Evolutionary conservation across 2,329 filamentous ascomycete species (phyloP).

Genomic region (Fusarium sp.): DNA sequence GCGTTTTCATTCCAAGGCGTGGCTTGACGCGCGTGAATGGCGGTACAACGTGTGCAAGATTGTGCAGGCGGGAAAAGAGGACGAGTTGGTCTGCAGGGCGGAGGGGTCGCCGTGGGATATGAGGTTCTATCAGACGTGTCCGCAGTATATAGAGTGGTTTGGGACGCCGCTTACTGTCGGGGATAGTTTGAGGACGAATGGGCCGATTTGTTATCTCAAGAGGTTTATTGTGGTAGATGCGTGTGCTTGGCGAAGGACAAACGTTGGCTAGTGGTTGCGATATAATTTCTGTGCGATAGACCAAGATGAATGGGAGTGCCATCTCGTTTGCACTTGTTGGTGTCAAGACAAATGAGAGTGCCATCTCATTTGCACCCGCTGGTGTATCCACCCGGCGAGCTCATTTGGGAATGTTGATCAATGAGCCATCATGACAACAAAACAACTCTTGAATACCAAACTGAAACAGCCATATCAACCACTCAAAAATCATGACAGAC

Average conservation of each 20-base stretch:
- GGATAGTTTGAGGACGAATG: not conserved
- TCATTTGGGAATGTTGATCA: not conserved
- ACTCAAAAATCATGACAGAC: not conserved
- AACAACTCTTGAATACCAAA: not conserved
- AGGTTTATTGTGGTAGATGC: not conserved
- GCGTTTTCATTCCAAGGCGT: not conserved
- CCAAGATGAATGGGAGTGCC: not conserved
- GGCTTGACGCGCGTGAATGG: not conserved
- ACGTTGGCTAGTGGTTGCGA: not conserved
- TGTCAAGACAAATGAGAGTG: not conserved
- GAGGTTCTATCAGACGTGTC: slow-evolving; percentile 13
- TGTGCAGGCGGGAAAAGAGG: not conserved
- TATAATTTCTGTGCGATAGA: not conserved
- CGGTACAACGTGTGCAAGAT: slow-evolving; percentile 2
- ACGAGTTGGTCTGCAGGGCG: slow-evolving; percentile 7
- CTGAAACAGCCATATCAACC: not conserved
- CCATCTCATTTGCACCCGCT: not conserved
- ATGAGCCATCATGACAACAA: slow-evolving; percentile 16
- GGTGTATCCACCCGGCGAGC: slow-evolving; percentile 6
- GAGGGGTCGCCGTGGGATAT: not conserved
- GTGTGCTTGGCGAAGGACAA: not conserved
- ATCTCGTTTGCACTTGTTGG: not conserved
- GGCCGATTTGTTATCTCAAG: not conserved
- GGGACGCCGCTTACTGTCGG: not conserved
- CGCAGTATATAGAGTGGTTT: not conserved